Evolutionary conservation across 257 asterid species (phyloP).

Genomic region (Sherardia arvensis): DNA sequence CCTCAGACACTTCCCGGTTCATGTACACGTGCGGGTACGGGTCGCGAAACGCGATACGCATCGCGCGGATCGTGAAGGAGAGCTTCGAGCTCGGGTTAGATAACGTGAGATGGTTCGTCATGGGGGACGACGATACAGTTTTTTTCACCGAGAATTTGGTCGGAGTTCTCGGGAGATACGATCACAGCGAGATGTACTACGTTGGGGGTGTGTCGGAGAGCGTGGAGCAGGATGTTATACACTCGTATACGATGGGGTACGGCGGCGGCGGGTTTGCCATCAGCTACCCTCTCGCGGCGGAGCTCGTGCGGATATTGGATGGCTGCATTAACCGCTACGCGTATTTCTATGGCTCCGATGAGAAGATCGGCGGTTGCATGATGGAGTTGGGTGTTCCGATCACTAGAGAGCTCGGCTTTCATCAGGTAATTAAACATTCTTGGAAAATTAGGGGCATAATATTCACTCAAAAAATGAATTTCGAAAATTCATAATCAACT

Average conservation of each 20-base stretch:
- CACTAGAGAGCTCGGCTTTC: slow-evolving; percentile 74
- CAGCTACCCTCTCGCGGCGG: slow-evolving; percentile 67
- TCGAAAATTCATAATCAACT: no score
- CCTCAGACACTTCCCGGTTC: slow-evolving; percentile 43
- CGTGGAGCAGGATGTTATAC: slow-evolving; percentile 61
- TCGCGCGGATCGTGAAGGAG: slow-evolving; percentile 70
- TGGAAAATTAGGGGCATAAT: no score
- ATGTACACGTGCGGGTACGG: slow-evolving; percentile 53
- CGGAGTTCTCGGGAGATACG: slow-evolving; percentile 42
- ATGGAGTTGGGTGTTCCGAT: slow-evolving; percentile 65
- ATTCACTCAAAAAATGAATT: no score
- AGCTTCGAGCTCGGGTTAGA: slow-evolving; percentile 40
- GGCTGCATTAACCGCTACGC: slow-evolving; percentile 74
- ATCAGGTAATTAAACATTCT: slow-evolving; percentile 66
- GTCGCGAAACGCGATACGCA: slow-evolving; percentile 52
- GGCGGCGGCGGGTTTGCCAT: slow-evolving; percentile 95
- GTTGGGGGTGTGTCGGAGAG: slow-evolving; percentile 84
- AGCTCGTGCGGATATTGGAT: slow-evolving; percentile 52
- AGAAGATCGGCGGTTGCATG: slow-evolving; percentile 53
- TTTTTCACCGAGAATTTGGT: slow-evolving; percentile 68
- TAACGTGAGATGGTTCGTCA: slow-evolving; percentile 75
- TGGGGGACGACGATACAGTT: slow-evolving; percentile 94
- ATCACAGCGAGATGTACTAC: slow-evolving; percentile 56
- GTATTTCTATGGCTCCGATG: slow-evolving; percentile 66
- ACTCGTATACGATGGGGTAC: slow-evolving; percentile 61